These are phyloP conservation scores for Petunia hybrid DNA, from an alignment of 305 asterid genomes.

Conservation along the genomic window DNA sequence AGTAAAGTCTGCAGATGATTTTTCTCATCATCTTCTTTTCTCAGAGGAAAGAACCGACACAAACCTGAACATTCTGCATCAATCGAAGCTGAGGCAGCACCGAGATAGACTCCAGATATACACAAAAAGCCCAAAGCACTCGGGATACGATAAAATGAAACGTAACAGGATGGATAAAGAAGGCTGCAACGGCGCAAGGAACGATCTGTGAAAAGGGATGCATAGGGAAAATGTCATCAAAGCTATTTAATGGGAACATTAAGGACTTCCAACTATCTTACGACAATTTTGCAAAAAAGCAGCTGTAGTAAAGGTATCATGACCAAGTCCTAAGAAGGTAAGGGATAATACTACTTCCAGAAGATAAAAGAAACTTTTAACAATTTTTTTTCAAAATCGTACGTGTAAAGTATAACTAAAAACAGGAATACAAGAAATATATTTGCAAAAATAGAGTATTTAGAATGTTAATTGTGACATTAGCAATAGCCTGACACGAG, in stretches of 20 bases:
- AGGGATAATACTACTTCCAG: background rate
- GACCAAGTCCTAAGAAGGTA: background rate
- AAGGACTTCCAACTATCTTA: background rate
- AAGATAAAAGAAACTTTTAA: background rate
- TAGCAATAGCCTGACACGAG: too few species aligned
- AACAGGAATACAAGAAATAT: background rate
- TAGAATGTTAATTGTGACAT: background rate
- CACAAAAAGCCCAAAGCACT: constrained; percentile 79
- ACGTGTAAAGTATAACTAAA: background rate
- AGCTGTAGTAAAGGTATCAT: background rate
- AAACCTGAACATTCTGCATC: constrained; percentile 84
- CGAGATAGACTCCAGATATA: constrained; percentile 75
- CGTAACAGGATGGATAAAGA: constrained; percentile 66
- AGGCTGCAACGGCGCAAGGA: constrained; percentile 67
- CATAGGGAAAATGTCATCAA: background rate
- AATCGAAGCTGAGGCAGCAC: constrained; percentile 85
- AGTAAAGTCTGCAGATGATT: background rate
- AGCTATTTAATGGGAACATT: background rate
- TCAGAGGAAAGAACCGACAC: background rate
- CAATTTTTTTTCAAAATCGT: background rate
- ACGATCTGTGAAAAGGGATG: constrained; percentile 50
- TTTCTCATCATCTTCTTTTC: background rate
- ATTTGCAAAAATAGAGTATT: constrained; percentile 14
- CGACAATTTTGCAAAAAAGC: constrained; percentile 16
- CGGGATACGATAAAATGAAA: constrained; percentile 37